Evolutionary conservation across 2,329 filamentous ascomycete genomes (phyloP), one percentile per base, ranked within the genome.

Genomic region (Periconia macrospinosa): DNA sequence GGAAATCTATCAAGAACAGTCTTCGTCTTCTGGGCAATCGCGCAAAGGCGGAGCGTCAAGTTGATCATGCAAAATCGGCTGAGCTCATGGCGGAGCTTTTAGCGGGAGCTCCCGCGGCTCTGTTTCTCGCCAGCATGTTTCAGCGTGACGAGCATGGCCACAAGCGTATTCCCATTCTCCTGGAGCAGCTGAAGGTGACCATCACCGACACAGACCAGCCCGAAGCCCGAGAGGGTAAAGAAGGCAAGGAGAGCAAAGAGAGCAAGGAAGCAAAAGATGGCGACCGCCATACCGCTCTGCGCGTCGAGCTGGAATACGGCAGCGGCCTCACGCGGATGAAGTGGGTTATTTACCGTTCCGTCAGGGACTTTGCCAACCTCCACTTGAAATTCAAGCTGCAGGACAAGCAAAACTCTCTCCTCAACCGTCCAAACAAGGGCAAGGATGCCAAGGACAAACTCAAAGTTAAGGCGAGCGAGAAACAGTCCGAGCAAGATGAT

Each of bases 121-220:
- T 99, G 54, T 96, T 99, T 75, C 79, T 99, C 49, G 94, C 94
- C 8, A 97, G 92, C 69, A 97, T 97, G 90, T 94, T 97, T 65
- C 94, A 97, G 76, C 85, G 94, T 53, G 94, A 99, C 65, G 94
- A 99, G 74, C 91, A 97, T 65, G 92, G 93, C 46, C 94, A 96
- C 75, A 94, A 91, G 76, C 87, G 92, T 54, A 96, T 99, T 53
- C 94, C 94, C 0, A 92, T 99, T 49, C 83, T 99, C 3, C 82
- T 99, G 7, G 94, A 99, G 73, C 94, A 99, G 76, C 82, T 99
- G 54, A 96, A 96, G 72, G 82, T 99, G 55, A 86, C 84, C 53
- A 89, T 99, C 54, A 88, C 86, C 9, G 91, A 97, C 66, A 96
- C 91, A 65, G 79, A 81, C 86, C 11, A 64, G 33, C 49, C 52